These are phyloP conservation scores for Candida labiduridarum DNA, from an alignment of 1,139 yeast genomes.

Conservation along the genomic window DNA sequence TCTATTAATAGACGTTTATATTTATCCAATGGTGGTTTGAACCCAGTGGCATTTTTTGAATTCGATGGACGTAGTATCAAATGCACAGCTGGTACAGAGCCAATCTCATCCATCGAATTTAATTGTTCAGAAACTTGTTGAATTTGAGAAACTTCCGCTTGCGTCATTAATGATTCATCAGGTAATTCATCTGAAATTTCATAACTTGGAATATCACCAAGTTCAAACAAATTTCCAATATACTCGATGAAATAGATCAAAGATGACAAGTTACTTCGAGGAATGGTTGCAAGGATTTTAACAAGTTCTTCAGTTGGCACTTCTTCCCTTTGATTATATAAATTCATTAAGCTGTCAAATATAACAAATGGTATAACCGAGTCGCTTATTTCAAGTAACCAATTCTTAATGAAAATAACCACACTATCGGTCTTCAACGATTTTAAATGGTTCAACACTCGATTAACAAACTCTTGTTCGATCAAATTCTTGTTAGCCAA, in stretches of 20 bases:
- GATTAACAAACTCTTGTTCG: conserved; percentile 26
- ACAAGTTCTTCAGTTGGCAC: conserved; percentile 21
- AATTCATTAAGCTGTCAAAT: conserved; percentile 35
- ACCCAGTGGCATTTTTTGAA: conserved; percentile 38
- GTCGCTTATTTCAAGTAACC: conserved; percentile 49
- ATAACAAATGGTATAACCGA: conserved; percentile 48
- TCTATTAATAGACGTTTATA: conserved; percentile 33
- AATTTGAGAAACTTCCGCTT: conserved; percentile 11
- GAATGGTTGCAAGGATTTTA: conserved; percentile 35
- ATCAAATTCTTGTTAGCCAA: conserved; percentile 23
- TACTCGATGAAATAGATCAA: conserved; percentile 42
- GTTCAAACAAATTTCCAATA: conserved; percentile 27
- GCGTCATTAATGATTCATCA: conserved; percentile 18
- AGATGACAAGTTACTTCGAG: conserved; percentile 46
- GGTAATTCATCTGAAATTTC: conserved; percentile 32
- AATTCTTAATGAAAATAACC: conserved; percentile 39
- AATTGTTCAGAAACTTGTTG: conserved; percentile 21
- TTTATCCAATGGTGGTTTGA: conserved; percentile 40
- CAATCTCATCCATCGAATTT: conserved; percentile 42
- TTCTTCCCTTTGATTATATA: conserved; percentile 21
- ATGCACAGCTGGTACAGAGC: conserved; percentile 45
- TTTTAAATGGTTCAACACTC: conserved; percentile 19
- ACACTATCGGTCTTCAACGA: conserved; percentile 13
- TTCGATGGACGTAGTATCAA: conserved; percentile 45
- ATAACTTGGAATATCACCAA: conserved; percentile 29